Percentiles rank a stretch among this genome's conserved stretches.
Conservation (phyloP, 140 eudicot genomes). For the Anethum foeniculum region DNA sequence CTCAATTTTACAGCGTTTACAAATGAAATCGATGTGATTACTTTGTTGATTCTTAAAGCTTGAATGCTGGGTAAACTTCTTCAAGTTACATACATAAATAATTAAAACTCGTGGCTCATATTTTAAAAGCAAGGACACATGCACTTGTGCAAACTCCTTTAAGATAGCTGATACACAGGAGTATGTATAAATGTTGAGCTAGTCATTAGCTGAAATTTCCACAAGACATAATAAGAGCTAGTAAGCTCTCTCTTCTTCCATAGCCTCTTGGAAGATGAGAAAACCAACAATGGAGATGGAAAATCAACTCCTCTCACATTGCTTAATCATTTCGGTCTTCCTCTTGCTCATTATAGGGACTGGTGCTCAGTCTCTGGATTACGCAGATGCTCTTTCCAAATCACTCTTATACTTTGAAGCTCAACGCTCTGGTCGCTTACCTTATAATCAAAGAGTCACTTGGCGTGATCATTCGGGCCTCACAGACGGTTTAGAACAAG, state of each 20-base stretch:
- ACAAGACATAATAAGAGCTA: neutral
- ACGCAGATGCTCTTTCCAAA: neutral
- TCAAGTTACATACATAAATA: neutral
- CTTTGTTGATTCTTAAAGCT: neutral
- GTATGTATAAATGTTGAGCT: too few relatives aligned
- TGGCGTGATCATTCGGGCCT: neutral
- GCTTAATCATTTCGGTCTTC: neutral
- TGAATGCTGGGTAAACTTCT: neutral
- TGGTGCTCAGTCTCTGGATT: neutral
- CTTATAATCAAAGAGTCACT: neutral
- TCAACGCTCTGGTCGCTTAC: constrained; percentile 3
- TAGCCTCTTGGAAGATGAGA: neutral
- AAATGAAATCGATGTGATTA: neutral
- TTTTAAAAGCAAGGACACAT: neutral
- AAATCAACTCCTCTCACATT: neutral
- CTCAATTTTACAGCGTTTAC: too few relatives aligned
- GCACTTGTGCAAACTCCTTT: neutral
- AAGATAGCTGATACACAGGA: neutral
- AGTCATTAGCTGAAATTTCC: neutral
- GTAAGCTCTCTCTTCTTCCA: neutral
- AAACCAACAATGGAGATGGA: neutral
- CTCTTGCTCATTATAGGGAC: neutral
- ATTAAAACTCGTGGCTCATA: neutral
- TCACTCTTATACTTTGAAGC: neutral
- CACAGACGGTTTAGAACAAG: neutral